These are phyloP conservation scores for Moelleriella libera DNA, from an alignment of 2,329 filamentous ascomycete species.

Conservation along the genomic window DNA sequence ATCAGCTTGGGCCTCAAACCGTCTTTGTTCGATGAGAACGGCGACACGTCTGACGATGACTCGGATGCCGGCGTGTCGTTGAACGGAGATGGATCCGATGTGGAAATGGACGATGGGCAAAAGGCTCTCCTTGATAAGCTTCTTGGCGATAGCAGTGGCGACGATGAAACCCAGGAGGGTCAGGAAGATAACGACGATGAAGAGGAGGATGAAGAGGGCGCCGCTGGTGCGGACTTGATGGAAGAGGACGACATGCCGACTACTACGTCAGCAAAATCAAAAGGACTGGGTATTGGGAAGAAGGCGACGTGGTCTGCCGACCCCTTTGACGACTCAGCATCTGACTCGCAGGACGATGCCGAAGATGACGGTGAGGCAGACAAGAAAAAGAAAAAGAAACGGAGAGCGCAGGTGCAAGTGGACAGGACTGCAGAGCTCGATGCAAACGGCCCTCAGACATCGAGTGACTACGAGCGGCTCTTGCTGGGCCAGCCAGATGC, in stretches of 20 bases:
- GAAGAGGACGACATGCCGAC: slow-evolving; percentile 27
- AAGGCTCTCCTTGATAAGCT: slow-evolving; percentile 23
- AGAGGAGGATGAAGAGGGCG: slow-evolving; percentile 21
- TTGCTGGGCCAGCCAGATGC: slow-evolving; percentile 86
- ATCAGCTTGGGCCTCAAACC: slow-evolving; percentile 89
- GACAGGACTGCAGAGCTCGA: slow-evolving; percentile 91
- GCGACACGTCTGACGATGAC: slow-evolving; percentile 30
- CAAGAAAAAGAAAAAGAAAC: slow-evolving; percentile 50
- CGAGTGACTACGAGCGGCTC: slow-evolving; percentile 86
- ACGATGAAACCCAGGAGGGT: slow-evolving; percentile 16
- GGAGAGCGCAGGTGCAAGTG: slow-evolving; percentile 64
- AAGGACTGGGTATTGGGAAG: slow-evolving; percentile 38
- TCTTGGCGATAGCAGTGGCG: slow-evolving; percentile 29
- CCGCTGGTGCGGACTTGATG: slow-evolving; percentile 25
- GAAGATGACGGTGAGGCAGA: slow-evolving; percentile 12
- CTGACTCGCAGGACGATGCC: slow-evolving; percentile 27
- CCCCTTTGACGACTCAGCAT: slow-evolving; percentile 45
- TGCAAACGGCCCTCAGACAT: slow-evolving; percentile 72
- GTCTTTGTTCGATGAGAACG: slow-evolving; percentile 63
- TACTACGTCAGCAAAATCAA: slow-evolving; percentile 13
- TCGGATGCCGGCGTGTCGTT: slow-evolving; percentile 31
- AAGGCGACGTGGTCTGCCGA: slow-evolving; percentile 84
- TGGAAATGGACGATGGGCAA: slow-evolving; percentile 24
- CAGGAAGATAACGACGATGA: slow-evolving; percentile 21
- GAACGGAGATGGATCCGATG: slow-evolving; percentile 34